Percentiles rank a stretch among this genome's conserved stretches.
Evolutionary conservation across 192 early-diverging fungal species (phyloP).

Genomic region (Diversispora eburnea): DNA sequence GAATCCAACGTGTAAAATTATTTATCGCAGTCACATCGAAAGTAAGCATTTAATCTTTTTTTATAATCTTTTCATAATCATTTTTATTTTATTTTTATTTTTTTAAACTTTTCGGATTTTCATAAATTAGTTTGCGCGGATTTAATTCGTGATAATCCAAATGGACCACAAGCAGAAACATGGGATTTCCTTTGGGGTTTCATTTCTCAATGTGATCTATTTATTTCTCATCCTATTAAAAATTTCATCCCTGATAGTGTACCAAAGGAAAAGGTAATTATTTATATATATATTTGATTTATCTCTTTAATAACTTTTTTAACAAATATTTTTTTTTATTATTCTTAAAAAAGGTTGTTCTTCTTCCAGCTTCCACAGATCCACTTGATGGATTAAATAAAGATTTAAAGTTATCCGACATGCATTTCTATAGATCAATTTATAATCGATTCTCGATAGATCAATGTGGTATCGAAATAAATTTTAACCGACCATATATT

Average conservation of each 20-base stretch:
- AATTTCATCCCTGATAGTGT: conserved; percentile 71
- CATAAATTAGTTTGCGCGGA: conserved; percentile 56
- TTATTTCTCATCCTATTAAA: conserved; percentile 75
- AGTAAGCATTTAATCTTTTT: conserved; percentile 24
- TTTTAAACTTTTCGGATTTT: too few relatives aligned
- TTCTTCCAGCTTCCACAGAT: conserved; percentile 75
- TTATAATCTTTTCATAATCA: too few relatives aligned
- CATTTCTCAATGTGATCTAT: conserved; percentile 69
- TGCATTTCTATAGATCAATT: conserved; percentile 67
- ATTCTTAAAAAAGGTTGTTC: conserved; percentile 37
- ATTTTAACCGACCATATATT: conserved; percentile 67
- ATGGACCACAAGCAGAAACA: conserved; percentile 66
- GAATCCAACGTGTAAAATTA: conserved; percentile 64
- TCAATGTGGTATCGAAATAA: conserved; percentile 58
- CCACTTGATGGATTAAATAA: conserved; percentile 84
- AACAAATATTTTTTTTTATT: background rate
- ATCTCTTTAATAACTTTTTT: background rate
- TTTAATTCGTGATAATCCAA: conserved; percentile 50
- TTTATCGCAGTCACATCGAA: conserved; percentile 85
- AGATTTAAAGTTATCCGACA: conserved; percentile 45
- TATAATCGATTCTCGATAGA: conserved; percentile 77
- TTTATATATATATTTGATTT: background rate
- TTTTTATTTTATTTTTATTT: too few relatives aligned
- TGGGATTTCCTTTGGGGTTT: conserved; percentile 78
- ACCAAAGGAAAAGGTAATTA: conserved; percentile 47